phyloP scores from a whole-genome alignment of 306 rosid genomes.

The Potentilla sterilis region DNA sequence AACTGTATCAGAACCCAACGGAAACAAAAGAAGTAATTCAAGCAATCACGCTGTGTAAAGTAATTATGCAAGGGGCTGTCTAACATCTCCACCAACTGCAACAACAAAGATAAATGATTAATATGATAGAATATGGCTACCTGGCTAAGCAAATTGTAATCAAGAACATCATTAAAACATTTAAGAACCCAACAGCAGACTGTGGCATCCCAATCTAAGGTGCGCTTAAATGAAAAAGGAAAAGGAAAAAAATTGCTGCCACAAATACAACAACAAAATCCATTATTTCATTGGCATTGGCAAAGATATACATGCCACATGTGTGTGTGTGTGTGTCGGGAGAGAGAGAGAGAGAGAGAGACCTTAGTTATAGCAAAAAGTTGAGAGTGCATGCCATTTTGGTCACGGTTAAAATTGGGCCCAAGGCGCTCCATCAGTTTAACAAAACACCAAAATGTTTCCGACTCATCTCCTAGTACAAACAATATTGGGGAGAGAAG shows the following conservation, averaged over 20 bases:
- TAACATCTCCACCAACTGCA: conserved; percentile 94
- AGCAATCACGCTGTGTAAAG: conserved; percentile 86
- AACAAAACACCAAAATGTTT: conserved; percentile 97
- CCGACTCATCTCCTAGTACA: conserved; percentile 84
- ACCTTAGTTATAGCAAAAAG: conserved; percentile 99
- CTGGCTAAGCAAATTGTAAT: conserved; percentile 1
- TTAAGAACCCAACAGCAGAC: not conserved
- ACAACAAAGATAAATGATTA: conserved; percentile 27
- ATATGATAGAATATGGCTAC: conserved; percentile 10
- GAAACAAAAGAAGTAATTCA: conserved; percentile 96
- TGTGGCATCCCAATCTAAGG: not conserved
- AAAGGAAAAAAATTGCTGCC: not conserved
- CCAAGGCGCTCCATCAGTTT: conserved; percentile 93
- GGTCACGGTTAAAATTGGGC: conserved; percentile 98
- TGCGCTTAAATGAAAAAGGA: not conserved
- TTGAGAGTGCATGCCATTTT: conserved; percentile 99
- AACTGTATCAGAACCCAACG: conserved; percentile 98
- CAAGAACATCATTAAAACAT: not conserved
- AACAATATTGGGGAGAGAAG: conserved; percentile 89
- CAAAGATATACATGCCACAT: not conserved
- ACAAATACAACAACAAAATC: not conserved
- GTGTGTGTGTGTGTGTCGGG: not conserved
- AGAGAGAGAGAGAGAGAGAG: conserved; percentile 27
- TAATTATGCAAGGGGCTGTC: conserved; percentile 84
- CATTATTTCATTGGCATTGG: not conserved